Evolutionary conservation across 75 land plant species (phyloP), one percentile per base, ranked within the genome.

Genomic region (Cryptomeria japonica): DNA sequence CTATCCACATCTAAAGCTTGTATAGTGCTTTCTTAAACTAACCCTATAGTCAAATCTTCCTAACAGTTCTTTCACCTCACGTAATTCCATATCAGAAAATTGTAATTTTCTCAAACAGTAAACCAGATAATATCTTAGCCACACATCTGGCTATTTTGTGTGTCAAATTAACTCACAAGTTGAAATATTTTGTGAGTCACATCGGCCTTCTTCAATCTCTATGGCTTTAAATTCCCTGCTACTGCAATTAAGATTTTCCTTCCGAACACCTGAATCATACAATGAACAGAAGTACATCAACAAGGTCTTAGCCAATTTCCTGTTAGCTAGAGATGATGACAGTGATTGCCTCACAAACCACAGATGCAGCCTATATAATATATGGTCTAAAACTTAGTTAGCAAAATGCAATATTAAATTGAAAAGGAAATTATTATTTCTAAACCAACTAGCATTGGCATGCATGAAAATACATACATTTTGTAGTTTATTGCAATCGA

Each of bases 201-300:
- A 25, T 42, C 28, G 12, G 14, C 44, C 44, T 25, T 80, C 83
- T 42, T 39, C 39, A 18, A 41, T 42, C 44, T 25, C 12, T 8
- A 41, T n/a, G 49, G 44, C 9, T 11, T 47, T 0, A 36, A 41
- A 31, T 44, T 80, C 8, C 31, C 47, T 22, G 83, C n/a, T 44
- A 80, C 83, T 28, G n/a, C 10, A 28, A 80, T 80, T 80, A 47
- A 80, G 49, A 80, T 80, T 80, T 80, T 80, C 83, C 49, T 80
- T 80, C 9, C 13, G 25, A 80, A 80, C 47, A 80, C 83, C 83
- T 80, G 83, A 44, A 44, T 80, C 83, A 80, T 28, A 80, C 3
- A 28, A 80, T 44, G 14, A 28, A 25, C n/a, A 80, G 32, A 80
- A 25, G 2, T 1, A 80, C 0, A 80, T 80, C 10, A 28, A 42